A percentile compares a stretch with the other conserved stretches of the same genome.
phyloP scores from a whole-genome alignment of 1,284 basidiomycete species.

The Irpex sp. region DNA sequence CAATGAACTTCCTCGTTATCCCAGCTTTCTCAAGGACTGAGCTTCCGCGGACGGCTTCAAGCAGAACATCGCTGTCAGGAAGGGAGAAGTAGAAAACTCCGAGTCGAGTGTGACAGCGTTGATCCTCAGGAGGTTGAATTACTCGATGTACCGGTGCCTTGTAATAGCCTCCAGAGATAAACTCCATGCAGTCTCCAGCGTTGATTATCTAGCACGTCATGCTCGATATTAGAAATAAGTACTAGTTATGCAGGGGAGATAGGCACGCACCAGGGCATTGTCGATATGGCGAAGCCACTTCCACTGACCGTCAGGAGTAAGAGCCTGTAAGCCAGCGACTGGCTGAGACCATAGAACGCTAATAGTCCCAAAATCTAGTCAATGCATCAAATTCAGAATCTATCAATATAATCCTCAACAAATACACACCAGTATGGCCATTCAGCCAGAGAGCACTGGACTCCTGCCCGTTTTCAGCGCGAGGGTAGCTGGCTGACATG shows the following conservation, averaged over 20 bases:
- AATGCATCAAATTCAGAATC: neutral
- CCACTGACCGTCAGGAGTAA: conserved; percentile 49
- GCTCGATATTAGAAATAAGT: neutral
- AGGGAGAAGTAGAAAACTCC: conserved; percentile 42
- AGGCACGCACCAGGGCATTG: conserved; percentile 47
- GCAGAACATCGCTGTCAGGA: conserved; percentile 25
- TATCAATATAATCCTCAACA: neutral
- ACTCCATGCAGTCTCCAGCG: conserved; percentile 38
- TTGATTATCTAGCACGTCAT: conserved; percentile 30
- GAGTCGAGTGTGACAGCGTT: conserved; percentile 35
- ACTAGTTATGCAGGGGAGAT: neutral
- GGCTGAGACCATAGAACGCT: conserved; percentile 59
- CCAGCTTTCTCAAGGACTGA: conserved; percentile 30
- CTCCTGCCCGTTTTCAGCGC: conserved; percentile 44
- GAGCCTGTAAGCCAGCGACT: conserved; percentile 53
- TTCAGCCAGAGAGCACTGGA: conserved; percentile 57
- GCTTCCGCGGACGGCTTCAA: conserved; percentile 27
- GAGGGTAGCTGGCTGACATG: conserved; percentile 24
- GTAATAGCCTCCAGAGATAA: conserved; percentile 41
- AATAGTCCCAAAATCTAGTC: conserved; percentile 49
- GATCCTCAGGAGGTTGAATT: conserved; percentile 45
- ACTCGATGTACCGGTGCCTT: conserved; percentile 41
- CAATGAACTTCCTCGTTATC: conserved; percentile 26
- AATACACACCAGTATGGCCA: conserved; percentile 47
- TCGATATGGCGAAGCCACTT: conserved; percentile 56